These are phyloP conservation scores for Cyclotella cryptica DNA, from an alignment of 108 stramenopile genomes.

Conservation along the genomic window DNA sequence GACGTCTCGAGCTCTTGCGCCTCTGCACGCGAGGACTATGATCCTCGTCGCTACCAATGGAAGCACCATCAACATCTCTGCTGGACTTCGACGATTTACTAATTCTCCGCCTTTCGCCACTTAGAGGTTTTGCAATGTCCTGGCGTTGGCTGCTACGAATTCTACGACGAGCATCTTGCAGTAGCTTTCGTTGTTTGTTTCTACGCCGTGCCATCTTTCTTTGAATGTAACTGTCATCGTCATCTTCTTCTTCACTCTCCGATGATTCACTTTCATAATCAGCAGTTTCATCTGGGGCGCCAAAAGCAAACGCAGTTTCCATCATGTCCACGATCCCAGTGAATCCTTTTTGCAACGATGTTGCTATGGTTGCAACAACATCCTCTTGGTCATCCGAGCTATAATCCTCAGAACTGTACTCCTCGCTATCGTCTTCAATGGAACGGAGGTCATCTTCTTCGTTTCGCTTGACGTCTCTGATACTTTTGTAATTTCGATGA, in stretches of 20 bases:
- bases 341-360: constrained; percentile 1
- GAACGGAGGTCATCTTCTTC: background rate
- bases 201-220: background rate
- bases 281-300: background rate
- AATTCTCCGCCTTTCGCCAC: background rate
- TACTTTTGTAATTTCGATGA: background rate
- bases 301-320: constrained; percentile 12
- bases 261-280: constrained; percentile 4
- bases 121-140: background rate
- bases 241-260: constrained; percentile 5
- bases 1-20: too few relatives aligned
- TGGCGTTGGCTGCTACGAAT: background rate
- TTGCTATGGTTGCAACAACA: background rate
- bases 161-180: background rate
- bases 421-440: constrained; percentile 2
- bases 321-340: constrained; percentile 13
- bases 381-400: constrained; percentile 3
- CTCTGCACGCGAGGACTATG: too few relatives aligned
- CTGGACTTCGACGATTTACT: background rate
- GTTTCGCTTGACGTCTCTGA: background rate
- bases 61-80: background rate
- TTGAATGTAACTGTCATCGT: constrained; percentile 6
- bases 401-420: background rate
- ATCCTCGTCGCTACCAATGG: background rate
- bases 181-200: background rate